Conservation (phyloP, 1,284 basidiomycete genomes). For the Peniophora sp. region DNA sequence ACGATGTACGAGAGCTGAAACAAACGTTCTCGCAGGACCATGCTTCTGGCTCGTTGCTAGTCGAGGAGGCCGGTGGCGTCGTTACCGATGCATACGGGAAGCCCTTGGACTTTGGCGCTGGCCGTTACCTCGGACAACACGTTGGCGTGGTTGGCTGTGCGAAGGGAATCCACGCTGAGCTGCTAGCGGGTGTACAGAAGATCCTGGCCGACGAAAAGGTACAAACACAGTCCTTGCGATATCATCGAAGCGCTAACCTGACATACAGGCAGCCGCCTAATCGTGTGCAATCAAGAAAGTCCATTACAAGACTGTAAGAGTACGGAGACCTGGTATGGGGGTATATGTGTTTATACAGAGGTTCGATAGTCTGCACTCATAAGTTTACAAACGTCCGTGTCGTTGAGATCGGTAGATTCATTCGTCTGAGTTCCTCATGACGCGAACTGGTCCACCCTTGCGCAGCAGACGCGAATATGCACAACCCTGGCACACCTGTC, state of each 20-base stretch:
- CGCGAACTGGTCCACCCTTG: neutral
- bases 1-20: conserved; percentile 12
- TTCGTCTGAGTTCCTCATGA: neutral
- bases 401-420: neutral
- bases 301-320: neutral
- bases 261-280: neutral
- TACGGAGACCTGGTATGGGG: neutral
- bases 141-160: conserved; percentile 81
- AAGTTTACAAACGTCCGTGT: neutral
- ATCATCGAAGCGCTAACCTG: neutral
- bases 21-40: conserved; percentile 63
- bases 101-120: conserved; percentile 80
- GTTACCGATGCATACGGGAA: conserved; percentile 80
- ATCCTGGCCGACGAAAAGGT: conserved; percentile 41
- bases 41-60: conserved; percentile 79
- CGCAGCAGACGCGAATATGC: neutral
- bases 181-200: conserved; percentile 71
- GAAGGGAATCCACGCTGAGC: conserved; percentile 55
- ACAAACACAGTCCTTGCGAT: no score
- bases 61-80: conserved; percentile 85
- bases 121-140: conserved; percentile 82
- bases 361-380: neutral
- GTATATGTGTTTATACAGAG: neutral
- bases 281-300: neutral
- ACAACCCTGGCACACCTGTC: neutral